Evolutionary conservation across 768 basidiomycete genomes (phyloP).

Genomic region (Punctularia strigosozonata): DNA sequence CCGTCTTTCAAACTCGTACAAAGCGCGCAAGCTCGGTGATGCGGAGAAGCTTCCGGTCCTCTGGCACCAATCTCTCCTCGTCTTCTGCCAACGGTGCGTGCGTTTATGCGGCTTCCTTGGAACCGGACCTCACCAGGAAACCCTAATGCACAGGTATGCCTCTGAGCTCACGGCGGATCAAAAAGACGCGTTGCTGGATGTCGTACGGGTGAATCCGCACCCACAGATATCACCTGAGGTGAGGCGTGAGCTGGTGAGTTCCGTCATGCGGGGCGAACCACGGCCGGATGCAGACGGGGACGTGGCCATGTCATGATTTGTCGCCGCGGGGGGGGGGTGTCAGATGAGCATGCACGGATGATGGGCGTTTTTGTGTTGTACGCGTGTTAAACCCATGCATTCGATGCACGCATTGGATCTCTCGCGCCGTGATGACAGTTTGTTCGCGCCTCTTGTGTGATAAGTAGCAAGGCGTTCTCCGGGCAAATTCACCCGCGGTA

Average conservation of each 20-base stretch:
- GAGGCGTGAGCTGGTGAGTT: constrained; percentile 79
- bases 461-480: too few species aligned
- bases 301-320: constrained; percentile 41
- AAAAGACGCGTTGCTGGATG: constrained; percentile 93
- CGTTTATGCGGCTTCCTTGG: not conserved
- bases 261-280: constrained; percentile 77
- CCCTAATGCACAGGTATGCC: constrained; percentile 55
- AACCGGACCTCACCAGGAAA: not conserved
- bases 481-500: too few species aligned
- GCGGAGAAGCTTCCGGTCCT: constrained; percentile 84
- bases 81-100: constrained; percentile 80
- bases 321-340: too few species aligned
- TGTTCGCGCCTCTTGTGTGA: too few species aligned
- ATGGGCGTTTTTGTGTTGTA: too few species aligned
- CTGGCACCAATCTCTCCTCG: constrained; percentile 95
- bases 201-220: constrained; percentile 77
- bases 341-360: too few species aligned
- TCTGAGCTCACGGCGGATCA: constrained; percentile 93
- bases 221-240: constrained; percentile 84
- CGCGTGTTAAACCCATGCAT: too few species aligned
- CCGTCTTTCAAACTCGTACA: constrained; percentile 85
- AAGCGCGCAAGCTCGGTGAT: constrained; percentile 56
- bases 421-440: too few species aligned
- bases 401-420: too few species aligned
- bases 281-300: constrained; percentile 54